Base-by-base conservation (phyloP, 2,329 filamentous ascomycete species). In the Cercospora sp. region DNA sequence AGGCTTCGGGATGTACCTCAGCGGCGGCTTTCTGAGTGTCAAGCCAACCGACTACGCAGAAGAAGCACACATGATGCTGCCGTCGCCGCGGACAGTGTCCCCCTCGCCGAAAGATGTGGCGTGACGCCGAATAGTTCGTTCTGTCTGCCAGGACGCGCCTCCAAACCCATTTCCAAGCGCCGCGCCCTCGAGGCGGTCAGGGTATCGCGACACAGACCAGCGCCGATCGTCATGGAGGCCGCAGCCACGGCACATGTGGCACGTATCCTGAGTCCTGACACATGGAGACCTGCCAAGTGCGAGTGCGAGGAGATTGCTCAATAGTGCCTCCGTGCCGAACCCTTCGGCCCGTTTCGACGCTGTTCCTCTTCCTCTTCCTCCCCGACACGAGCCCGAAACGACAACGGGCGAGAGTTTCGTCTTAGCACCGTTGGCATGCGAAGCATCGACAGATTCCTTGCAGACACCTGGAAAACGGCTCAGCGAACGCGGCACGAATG, bases 371-470 rank as follows among this genome's bases (percentile, higher is more conserved):
- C 10, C 23, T 13, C 45, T 7, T 30, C 28, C 23, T 23, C 23
- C 13, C 16, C 13, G 16, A 42, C 36, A 42, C 36, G 36, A 51
- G 45, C 45, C 10, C 45, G 45, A 51, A 51, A 6, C 45, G 45
- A 23, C 18, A 51, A 20, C 45, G 6, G 20, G 45, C 45, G 18
- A 13, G 5, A 13, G 45, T 23, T 51, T 23, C 18, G 45, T 8
- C 12, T 28, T 55, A 55, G 48, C 48, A 55, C 23, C 48, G 7
- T 55, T 8, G 23, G 48, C 48, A 55, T 28, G 48, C 48, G 48
- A 55, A 55, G 48, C 48, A 55, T 55, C 55, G 55, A 59, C n/a
- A 59, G 55, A 59, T 59, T 36, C 16, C 55, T 31, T 36, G 55
- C 55, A 59, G 28, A 36, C 12, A 20, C 55, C 2, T 20, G n/a